Evolutionary conservation across 768 basidiomycete genomes (phyloP).

Genomic region (Udeniomyces megalosporus): DNA sequence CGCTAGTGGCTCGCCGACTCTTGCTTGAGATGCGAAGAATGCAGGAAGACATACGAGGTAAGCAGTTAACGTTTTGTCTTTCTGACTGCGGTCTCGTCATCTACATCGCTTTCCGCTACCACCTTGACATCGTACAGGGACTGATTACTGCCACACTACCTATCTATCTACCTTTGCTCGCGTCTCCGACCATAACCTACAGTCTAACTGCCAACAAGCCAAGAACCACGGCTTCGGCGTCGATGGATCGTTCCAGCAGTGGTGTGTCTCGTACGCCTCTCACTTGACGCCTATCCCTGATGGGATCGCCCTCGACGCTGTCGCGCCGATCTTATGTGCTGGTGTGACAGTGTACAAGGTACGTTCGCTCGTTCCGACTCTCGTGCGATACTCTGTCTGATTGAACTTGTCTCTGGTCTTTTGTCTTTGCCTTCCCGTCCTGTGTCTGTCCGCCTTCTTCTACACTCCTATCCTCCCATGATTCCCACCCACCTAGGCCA

Average conservation of each 20-base stretch:
- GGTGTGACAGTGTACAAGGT: constrained; percentile 34
- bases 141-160: neutral
- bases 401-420: no score
- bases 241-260: constrained; percentile 55
- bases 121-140: neutral
- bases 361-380: no score
- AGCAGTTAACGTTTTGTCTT: neutral
- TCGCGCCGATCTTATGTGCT: constrained; percentile 53
- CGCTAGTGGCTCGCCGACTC: constrained; percentile 37
- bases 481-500: no score
- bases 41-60: constrained; percentile 51
- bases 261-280: constrained; percentile 26
- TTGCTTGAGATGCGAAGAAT: constrained; percentile 60
- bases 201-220: constrained; percentile 45
- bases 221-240: constrained; percentile 53
- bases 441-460: no score
- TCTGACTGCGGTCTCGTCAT: neutral
- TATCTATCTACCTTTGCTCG: neutral
- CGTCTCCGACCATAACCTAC: constrained; percentile 3
- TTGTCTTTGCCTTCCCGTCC: no score
- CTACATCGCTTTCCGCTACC: neutral
- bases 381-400: no score
- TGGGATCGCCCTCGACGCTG: constrained; percentile 37
- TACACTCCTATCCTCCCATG: no score
- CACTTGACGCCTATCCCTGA: constrained; percentile 70